Conservation (phyloP, 768 basidiomycete genomes). For the Podaxis sp. region DNA sequence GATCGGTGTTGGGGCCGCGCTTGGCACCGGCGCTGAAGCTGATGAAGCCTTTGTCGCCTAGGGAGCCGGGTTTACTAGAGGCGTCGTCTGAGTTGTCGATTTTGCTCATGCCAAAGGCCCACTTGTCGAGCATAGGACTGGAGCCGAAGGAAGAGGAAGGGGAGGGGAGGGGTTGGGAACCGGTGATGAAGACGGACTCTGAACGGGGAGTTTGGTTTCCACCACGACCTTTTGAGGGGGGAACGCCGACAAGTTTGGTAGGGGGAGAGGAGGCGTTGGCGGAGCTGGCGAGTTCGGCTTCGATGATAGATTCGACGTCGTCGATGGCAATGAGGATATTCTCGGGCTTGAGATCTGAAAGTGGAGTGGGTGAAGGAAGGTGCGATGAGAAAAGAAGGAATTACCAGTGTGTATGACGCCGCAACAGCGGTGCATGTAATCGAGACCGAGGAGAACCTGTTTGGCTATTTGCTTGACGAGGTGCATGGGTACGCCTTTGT, state of each 20-base stretch:
- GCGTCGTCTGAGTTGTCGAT: constrained; percentile 55
- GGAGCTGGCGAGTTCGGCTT: constrained; percentile 66
- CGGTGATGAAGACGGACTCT: constrained; percentile 81
- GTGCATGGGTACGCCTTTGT: constrained; percentile 93
- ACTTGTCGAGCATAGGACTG: constrained; percentile 78
- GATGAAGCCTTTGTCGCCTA: constrained; percentile 9
- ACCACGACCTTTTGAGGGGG: constrained; percentile 88
- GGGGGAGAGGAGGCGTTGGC: constrained; percentile 47
- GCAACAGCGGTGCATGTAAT: constrained; percentile 98
- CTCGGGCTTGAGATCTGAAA: constrained; percentile 89
- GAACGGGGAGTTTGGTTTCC: constrained; percentile 93
- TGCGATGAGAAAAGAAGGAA: constrained; percentile 1
- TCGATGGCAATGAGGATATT: constrained; percentile 98
- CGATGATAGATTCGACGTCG: constrained; percentile 92
- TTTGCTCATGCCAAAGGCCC: constrained; percentile 90
- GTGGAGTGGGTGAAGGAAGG: constrained; percentile 13
- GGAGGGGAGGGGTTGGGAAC: constrained; percentile 90
- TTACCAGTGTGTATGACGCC: constrained; percentile 93
- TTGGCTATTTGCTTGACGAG: constrained; percentile 96
- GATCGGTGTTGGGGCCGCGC: constrained; percentile 29
- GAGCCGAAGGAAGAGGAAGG: constrained; percentile 72
- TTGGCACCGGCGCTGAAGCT: constrained; percentile 16
- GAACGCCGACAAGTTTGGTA: constrained; percentile 86
- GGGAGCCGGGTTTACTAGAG: constrained; percentile 21
- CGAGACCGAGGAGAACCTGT: constrained; percentile 91